These are phyloP conservation scores for Paramecium sonneborni DNA, from an alignment of 73 alveolate genomes.

Conservation along the genomic window DNA sequence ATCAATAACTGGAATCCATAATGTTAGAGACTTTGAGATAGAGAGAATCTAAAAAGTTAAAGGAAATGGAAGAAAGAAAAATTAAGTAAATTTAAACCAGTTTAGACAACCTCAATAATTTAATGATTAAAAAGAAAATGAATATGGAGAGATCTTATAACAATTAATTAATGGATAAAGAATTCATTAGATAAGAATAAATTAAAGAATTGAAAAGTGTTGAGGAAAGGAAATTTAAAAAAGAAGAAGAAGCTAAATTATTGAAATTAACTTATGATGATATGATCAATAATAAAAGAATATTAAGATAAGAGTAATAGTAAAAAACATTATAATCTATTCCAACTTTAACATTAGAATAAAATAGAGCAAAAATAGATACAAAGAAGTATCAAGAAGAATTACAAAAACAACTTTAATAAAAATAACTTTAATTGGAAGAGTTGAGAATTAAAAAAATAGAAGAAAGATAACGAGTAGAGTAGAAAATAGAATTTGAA, in stretches of 20 bases:
- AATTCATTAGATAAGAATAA: background rate
- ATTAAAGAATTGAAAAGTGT: background rate
- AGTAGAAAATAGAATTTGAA: slow-evolving; percentile 20
- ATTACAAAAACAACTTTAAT: background rate
- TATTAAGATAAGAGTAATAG: background rate
- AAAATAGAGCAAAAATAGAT: background rate
- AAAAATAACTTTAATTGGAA: background rate
- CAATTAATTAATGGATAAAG: background rate
- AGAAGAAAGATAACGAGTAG: background rate
- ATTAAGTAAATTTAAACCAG: background rate
- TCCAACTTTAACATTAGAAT: background rate
- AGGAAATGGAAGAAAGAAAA: slow-evolving; percentile 36
- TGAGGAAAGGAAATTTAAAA: background rate
- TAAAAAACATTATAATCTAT: background rate
- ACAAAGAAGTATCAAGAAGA: background rate
- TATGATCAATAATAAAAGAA: background rate
- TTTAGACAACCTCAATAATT: slow-evolving; percentile 1
- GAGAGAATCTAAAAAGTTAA: slow-evolving; percentile 4
- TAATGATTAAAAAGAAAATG: slow-evolving; percentile 33
- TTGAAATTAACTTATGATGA: background rate
- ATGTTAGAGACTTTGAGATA: slow-evolving; percentile 23
- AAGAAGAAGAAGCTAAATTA: background rate
- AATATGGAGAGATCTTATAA: slow-evolving; percentile 7
- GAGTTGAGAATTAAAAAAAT: background rate
- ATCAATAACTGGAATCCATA: background rate